Base-by-base conservation (phyloP, 2,329 filamentous ascomycete genomes). In the Hypoxylon sp. region DNA sequence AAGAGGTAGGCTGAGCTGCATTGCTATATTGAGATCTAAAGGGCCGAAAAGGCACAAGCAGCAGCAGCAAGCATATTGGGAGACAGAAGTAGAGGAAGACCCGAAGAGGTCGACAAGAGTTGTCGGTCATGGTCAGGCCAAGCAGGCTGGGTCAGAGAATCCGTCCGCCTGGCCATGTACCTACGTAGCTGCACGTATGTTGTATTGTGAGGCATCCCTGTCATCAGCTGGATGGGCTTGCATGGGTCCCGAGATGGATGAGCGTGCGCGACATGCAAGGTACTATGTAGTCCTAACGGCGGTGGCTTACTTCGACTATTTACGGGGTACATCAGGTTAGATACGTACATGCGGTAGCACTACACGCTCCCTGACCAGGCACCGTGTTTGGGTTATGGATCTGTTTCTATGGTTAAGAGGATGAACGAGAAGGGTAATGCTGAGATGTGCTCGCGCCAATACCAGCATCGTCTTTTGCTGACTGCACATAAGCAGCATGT, bases 21-120 rank as follows among this genome's bases (percentile, higher is more conserved):
- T 77, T 79, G 77, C 78, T 79, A 79, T 78, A 79, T 79, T 78
- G 72, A 79, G 78, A 77, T 72, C 67, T 69, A 70, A 67, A 72
- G 68, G 72, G 69, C 70, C 70, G 71, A 74, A 70, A 69, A 62
- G 71, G 65, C 70, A 72, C 70, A 68, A 70, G 68, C 67, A 72
- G 65, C 67, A 72, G 65, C 68, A 59, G 30, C 53, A 54, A 55
- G 49, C 50, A 54, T 60, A 57, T 59, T 62, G 61, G 71, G 72
- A 72, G 71, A 73, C 62, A 72, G 64, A 66, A 67, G 57, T 60
- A 67, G 58, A 60, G 62, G 58, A 61, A 64, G 67, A 51, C 56
- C 60, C 22, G 44, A 57, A 57, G 56, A 65, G 60, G 57, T 71
- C 63, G 56, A 71, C 59, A 57, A 60, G 63, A 66, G 38, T 36